Percentiles rank a stretch among this genome's conserved stretches.
phyloP scores from a whole-genome alignment of 192 early-diverging fungal genomes.

The Mortierella claussenii region DNA sequence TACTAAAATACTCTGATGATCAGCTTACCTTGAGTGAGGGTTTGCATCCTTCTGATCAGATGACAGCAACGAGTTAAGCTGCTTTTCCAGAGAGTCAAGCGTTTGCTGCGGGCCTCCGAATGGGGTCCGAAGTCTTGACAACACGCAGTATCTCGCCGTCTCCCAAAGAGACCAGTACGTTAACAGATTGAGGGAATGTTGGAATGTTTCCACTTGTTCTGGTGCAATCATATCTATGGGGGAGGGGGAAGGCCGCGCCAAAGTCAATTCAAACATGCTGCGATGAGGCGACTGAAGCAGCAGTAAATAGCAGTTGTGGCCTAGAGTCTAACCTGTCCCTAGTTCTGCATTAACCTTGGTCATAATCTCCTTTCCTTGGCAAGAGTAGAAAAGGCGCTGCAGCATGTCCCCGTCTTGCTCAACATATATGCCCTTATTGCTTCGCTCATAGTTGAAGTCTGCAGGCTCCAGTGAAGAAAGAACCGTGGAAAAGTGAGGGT shows the following conservation, averaged over 20 bases:
- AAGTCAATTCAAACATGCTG: too few relatives aligned
- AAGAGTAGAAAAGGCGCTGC: slow-evolving; percentile 67
- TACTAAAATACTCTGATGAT: too few relatives aligned
- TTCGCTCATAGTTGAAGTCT: slow-evolving; percentile 1
- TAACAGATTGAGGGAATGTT: slow-evolving; percentile 60
- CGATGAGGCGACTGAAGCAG: too few relatives aligned
- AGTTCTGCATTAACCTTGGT: slow-evolving; percentile 33
- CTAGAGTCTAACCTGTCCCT: slow-evolving; percentile 26
- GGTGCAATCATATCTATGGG: slow-evolving; percentile 16
- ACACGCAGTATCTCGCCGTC: slow-evolving; percentile 73
- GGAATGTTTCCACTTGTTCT: slow-evolving; percentile 27
- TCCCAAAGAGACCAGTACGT: slow-evolving; percentile 84
- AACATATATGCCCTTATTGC: background rate
- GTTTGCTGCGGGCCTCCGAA: slow-evolving; percentile 78
- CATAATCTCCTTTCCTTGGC: slow-evolving; percentile 54
- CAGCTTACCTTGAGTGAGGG: background rate
- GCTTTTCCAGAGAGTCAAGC: slow-evolving; percentile 63
- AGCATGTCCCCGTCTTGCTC: slow-evolving; percentile 55
- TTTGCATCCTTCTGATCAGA: background rate
- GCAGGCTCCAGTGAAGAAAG: slow-evolving; percentile 54
- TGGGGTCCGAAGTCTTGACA: slow-evolving; percentile 78
- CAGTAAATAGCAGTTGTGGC: too few relatives aligned
- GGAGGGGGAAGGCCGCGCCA: too few relatives aligned
- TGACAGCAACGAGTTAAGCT: slow-evolving; percentile 48
- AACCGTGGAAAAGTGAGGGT: slow-evolving; percentile 72